Conservation (phyloP, 2,329 filamentous ascomycete species). For the Alternaria metachromatica region DNA sequence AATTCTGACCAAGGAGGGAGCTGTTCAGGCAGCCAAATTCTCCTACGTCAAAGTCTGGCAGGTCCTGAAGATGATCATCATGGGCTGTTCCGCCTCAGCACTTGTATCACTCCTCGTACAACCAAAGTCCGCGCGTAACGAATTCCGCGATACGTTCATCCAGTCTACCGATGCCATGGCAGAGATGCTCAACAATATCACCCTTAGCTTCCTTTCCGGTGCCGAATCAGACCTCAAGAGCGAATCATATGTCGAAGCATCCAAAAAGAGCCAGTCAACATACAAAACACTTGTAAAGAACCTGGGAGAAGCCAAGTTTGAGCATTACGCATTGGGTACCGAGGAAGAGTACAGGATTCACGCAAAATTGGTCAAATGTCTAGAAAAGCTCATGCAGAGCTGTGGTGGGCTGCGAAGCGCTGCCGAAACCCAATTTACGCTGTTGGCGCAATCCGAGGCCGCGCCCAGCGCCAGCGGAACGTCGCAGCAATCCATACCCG, state of each 20-base stretch:
- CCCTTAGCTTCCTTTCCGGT: slow-evolving; percentile 82
- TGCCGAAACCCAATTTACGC: slow-evolving; percentile 84
- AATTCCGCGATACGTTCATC: slow-evolving; percentile 75
- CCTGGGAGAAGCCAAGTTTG: slow-evolving; percentile 83
- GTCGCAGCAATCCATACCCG: slow-evolving; percentile 16
- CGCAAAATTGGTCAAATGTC: slow-evolving; percentile 78
- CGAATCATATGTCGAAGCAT: slow-evolving; percentile 67
- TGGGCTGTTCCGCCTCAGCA: slow-evolving; percentile 63
- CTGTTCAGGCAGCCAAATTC: slow-evolving; percentile 81
- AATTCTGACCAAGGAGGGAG: slow-evolving; percentile 87
- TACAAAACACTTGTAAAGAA: slow-evolving; percentile 77
- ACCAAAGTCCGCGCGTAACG: slow-evolving; percentile 76
- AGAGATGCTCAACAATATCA: slow-evolving; percentile 81
- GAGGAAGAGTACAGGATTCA: slow-evolving; percentile 82
- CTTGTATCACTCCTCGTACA: slow-evolving; percentile 71
- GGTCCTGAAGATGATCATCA: slow-evolving; percentile 60
- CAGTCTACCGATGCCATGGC: slow-evolving; percentile 77
- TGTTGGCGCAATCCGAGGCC: slow-evolving; percentile 69
- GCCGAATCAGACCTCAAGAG: slow-evolving; percentile 78
- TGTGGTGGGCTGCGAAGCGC: slow-evolving; percentile 90
- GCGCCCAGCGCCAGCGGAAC: slow-evolving; percentile 28
- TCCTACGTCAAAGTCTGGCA: slow-evolving; percentile 83
- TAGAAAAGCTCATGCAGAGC: slow-evolving; percentile 85
- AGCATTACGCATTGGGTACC: slow-evolving; percentile 82
- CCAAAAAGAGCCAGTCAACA: slow-evolving; percentile 68